phyloP scores from a whole-genome alignment of 768 basidiomycete species.

The Lactifluus hygrophoroides region DNA sequence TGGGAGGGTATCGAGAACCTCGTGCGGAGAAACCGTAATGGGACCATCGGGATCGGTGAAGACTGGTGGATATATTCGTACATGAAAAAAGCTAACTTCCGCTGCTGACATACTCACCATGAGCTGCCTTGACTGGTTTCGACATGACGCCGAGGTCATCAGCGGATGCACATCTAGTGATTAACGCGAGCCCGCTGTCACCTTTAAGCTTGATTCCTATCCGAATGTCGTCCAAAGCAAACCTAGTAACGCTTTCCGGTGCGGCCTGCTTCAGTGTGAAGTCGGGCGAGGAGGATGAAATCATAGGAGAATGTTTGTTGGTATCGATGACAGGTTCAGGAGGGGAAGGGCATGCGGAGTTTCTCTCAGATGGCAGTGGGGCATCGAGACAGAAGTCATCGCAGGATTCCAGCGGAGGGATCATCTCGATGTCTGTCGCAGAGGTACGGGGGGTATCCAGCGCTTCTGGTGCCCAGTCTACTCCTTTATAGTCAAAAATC shows the following conservation, averaged over 20 bases:
- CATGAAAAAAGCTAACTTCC: background rate
- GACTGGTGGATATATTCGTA: background rate
- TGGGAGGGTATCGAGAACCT: background rate
- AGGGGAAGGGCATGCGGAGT: background rate
- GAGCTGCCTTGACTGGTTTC: background rate
- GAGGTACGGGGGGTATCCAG: background rate
- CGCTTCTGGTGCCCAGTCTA: background rate
- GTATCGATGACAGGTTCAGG: background rate
- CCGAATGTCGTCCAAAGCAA: constrained; percentile 7
- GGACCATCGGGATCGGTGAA: background rate
- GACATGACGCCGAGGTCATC: background rate
- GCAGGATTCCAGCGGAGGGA: background rate
- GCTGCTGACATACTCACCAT: background rate
- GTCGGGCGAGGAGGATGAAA: background rate
- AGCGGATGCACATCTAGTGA: background rate
- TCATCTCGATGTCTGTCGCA: background rate
- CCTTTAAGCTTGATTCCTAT: background rate
- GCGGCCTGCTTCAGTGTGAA: background rate
- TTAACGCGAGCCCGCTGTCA: background rate
- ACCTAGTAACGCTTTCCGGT: background rate
- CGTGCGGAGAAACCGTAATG: background rate
- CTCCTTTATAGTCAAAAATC: constrained; percentile 4
- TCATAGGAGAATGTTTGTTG: background rate
- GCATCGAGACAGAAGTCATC: background rate
- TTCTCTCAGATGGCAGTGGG: background rate